Conservation (phyloP, 2,329 filamentous ascomycete genomes). For the Colletotrichum navitas region DNA sequence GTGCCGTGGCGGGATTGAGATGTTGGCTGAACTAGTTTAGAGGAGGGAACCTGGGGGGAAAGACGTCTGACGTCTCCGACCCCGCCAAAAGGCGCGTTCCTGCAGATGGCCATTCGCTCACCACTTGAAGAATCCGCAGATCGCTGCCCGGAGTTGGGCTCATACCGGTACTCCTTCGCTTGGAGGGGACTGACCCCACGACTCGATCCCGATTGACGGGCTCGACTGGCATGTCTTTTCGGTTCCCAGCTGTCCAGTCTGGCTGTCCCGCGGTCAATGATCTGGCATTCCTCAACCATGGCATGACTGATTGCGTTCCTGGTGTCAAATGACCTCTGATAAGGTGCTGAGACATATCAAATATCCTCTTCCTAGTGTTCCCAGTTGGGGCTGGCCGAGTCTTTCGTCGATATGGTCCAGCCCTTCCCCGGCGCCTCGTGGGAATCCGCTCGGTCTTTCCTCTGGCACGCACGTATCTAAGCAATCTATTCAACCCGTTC, state of each 20-base stretch:
- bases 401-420: neutral
- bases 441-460: neutral
- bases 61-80: neutral
- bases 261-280: neutral
- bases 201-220: slow-evolving; percentile 1
- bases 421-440: neutral
- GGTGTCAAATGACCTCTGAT: neutral
- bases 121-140: slow-evolving; percentile 2
- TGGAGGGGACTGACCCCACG: neutral
- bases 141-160: neutral
- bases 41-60: neutral
- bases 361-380: neutral
- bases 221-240: slow-evolving; percentile 9
- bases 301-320: slow-evolving; percentile 3
- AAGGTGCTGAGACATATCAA: neutral
- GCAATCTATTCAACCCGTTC: neutral
- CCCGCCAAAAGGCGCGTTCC: slow-evolving; percentile 1
- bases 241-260: neutral
- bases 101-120: neutral
- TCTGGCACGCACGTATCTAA: neutral
- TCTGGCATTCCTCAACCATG: slow-evolving; percentile 1
- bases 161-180: neutral
- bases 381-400: neutral
- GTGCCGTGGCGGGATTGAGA: neutral
- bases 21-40: neutral